Evolutionary conservation across 352 stramenopile species (phyloP).

Genomic region (Phytopythium mirpurense): DNA sequence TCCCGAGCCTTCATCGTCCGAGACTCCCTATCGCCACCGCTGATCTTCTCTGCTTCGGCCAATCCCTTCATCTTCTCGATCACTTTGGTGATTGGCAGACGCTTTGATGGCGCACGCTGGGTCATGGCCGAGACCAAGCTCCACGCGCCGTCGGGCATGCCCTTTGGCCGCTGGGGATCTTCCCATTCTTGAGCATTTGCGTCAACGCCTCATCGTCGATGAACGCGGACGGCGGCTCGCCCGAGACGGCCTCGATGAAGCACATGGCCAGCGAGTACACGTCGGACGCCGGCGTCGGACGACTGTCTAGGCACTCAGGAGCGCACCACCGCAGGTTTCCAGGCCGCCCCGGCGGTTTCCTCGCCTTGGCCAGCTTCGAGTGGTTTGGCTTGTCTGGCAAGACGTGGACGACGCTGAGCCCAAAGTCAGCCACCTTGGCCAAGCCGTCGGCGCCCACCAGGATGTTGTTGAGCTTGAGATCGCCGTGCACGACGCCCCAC

Average conservation of each 20-base stretch:
- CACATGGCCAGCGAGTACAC: constrained; percentile 28
- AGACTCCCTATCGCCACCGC: too few relatives aligned
- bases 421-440: constrained; percentile 16
- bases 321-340: constrained; percentile 17
- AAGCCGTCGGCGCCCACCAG: constrained; percentile 9
- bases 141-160: constrained; percentile 12
- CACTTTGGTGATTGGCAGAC: neutral
- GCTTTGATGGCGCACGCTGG: constrained; percentile 6
- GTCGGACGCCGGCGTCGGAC: constrained; percentile 15
- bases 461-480: constrained; percentile 19
- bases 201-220: constrained; percentile 10
- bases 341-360: neutral
- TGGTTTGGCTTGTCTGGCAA: neutral
- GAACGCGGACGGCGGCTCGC: constrained; percentile 16
- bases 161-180: constrained; percentile 11
- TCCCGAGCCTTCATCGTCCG: too few relatives aligned
- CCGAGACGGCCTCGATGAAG: constrained; percentile 19
- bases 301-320: constrained; percentile 18
- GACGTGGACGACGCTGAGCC: constrained; percentile 5
- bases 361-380: neutral
- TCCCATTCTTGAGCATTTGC: constrained; percentile 10
- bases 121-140: constrained; percentile 18
- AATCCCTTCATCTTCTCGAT: neutral
- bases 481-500: constrained; percentile 11
- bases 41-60: neutral